phyloP scores from a whole-genome alignment of 2,329 filamentous ascomycete species.

The Akanthomyces uredinophilus region DNA sequence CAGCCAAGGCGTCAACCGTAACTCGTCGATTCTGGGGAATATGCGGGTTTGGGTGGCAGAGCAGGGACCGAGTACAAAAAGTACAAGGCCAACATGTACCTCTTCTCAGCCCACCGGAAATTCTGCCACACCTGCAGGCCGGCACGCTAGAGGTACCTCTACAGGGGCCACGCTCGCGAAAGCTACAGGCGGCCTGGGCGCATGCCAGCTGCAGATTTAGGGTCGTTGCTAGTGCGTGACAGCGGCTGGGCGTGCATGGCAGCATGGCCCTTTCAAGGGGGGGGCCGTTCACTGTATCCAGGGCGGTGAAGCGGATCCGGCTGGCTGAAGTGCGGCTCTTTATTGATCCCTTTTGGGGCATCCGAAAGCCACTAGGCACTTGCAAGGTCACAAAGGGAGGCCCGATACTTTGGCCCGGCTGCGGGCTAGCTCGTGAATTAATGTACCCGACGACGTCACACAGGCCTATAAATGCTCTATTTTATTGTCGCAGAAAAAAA shows the following conservation, averaged over 20 bases:
- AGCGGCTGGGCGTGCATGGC: background rate
- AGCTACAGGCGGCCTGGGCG: background rate
- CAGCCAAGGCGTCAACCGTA: background rate
- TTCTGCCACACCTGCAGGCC: constrained; percentile 7
- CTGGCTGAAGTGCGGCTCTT: constrained; percentile 14
- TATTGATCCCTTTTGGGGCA: constrained; percentile 14
- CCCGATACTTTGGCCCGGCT: background rate
- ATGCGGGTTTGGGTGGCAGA: constrained; percentile 8
- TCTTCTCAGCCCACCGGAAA: background rate
- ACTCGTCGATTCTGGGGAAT: constrained; percentile 15
- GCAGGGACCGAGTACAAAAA: constrained; percentile 1
- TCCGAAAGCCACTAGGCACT: constrained; percentile 3
- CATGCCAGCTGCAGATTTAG: background rate
- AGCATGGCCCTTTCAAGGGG: background rate
- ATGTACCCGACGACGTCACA: background rate
- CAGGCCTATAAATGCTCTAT: background rate
- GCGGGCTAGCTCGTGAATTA: background rate
- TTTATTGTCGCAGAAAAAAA: background rate
- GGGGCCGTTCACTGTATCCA: background rate
- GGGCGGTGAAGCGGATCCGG: constrained; percentile 14
- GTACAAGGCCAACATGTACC: constrained; percentile 9
- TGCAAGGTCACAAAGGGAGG: background rate
- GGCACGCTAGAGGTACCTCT: no score
- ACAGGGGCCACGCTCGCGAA: no score
- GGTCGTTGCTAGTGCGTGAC: background rate